A percentile compares a stretch with the other conserved stretches of the same genome.
These are phyloP conservation scores for Solanum verrucosum DNA, from an alignment of 257 asterid genomes.

Conservation along the genomic window DNA sequence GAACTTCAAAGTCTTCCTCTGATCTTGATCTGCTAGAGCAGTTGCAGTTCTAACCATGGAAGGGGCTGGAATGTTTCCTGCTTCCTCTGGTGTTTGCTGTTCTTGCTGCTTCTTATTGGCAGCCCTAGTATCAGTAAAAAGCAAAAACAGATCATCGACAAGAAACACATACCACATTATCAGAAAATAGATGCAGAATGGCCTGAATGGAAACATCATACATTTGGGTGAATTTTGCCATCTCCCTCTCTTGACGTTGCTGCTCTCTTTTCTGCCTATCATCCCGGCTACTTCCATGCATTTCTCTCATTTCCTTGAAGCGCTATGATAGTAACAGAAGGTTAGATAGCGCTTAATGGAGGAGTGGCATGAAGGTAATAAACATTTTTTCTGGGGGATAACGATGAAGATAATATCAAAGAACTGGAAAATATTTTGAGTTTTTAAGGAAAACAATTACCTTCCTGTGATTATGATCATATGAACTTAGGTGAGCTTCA, in stretches of 20 bases:
- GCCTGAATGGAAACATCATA: conserved; percentile 10
- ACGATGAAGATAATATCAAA: background rate
- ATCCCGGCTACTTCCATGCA: conserved; percentile 98
- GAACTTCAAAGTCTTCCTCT: conserved; percentile 73
- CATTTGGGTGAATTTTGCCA: conserved; percentile 89
- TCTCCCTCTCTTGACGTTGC: conserved; percentile 85
- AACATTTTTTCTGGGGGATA: background rate
- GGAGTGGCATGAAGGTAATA: background rate
- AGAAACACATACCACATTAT: background rate
- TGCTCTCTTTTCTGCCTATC: conserved; percentile 95
- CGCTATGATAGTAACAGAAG: conserved; percentile 38
- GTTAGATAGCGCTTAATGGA: background rate
- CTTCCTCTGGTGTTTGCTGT: conserved; percentile 54
- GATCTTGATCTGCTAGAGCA: conserved; percentile 84
- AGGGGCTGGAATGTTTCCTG: conserved; percentile 18
- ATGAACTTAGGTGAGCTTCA: conserved; percentile 94
- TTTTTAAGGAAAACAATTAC: conserved; percentile 12
- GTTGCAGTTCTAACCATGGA: conserved; percentile 49
- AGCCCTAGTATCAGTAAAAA: conserved; percentile 44
- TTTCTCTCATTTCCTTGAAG: conserved; percentile 95
- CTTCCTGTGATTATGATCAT: conserved; percentile 99
- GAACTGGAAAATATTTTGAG: conserved; percentile 1
- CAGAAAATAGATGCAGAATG: background rate
- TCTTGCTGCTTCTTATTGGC: conserved; percentile 66
- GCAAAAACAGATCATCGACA: background rate